Evolutionary conservation across 1,139 yeast genomes (phyloP).

Genomic region (Yamadazyma kanchanaburiensis): DNA sequence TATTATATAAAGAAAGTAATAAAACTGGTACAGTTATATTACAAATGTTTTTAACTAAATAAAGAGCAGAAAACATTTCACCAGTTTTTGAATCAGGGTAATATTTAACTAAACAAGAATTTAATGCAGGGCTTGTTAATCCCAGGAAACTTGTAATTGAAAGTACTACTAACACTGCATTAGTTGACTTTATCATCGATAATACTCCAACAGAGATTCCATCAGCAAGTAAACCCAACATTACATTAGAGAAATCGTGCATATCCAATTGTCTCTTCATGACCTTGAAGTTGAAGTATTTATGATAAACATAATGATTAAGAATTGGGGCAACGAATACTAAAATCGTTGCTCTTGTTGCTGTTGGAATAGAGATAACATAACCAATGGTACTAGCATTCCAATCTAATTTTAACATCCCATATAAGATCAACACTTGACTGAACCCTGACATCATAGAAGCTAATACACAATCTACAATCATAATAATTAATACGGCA

Average conservation of each 20-base stretch:
- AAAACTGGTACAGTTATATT: constrained; percentile 25
- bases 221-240: constrained; percentile 29
- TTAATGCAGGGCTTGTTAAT: constrained; percentile 28
- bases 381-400: constrained; percentile 55
- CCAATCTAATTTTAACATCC: constrained; percentile 59
- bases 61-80: constrained; percentile 36
- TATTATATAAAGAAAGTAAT: constrained; percentile 26
- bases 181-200: constrained; percentile 15
- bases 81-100: constrained; percentile 40
- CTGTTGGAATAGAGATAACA: constrained; percentile 51
- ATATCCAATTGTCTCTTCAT: constrained; percentile 48
- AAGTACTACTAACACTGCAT: constrained; percentile 14
- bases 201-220: constrained; percentile 32
- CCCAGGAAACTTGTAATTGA: constrained; percentile 40
- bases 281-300: constrained; percentile 25
- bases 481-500: constrained; percentile 42
- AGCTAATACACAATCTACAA: constrained; percentile 38
- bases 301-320: constrained; percentile 25
- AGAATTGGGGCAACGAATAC: constrained; percentile 31
- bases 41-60: constrained; percentile 28
- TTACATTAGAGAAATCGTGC: constrained; percentile 44
- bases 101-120: constrained; percentile 32
- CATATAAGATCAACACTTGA: constrained; percentile 46
- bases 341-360: constrained; percentile 32
- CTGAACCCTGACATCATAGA: constrained; percentile 35